Conservation (phyloP, 2,329 filamentous ascomycete genomes). For the Immersiporthe knoxdaviesiana region DNA sequence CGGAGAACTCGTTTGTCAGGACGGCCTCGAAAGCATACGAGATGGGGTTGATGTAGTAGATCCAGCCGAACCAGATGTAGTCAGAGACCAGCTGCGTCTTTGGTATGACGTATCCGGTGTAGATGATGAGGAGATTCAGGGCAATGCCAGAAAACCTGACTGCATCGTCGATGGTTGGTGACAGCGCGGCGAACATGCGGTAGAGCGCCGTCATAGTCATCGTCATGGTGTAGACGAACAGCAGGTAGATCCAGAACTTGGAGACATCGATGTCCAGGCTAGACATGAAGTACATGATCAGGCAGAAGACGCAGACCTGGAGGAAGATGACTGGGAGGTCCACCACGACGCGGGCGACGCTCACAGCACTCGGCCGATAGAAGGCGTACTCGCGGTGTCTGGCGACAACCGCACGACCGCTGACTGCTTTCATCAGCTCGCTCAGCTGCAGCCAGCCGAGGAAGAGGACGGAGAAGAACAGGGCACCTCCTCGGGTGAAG, state of each 20-base stretch:
- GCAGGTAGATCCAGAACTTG: constrained; percentile 67
- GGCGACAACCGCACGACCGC: constrained; percentile 64
- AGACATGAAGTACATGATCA: constrained; percentile 79
- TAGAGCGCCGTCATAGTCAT: constrained; percentile 63
- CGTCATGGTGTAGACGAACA: constrained; percentile 63
- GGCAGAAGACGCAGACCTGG: constrained; percentile 69
- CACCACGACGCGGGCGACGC: constrained; percentile 58
- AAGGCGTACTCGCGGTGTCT: constrained; percentile 54
- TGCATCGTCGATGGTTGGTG: constrained; percentile 64
- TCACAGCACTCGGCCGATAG: constrained; percentile 59
- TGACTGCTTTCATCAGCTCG: constrained; percentile 78
- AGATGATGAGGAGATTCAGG: constrained; percentile 66
- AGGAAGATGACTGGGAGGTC: constrained; percentile 66
- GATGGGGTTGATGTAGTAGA: constrained; percentile 54
- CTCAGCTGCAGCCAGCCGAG: constrained; percentile 70
- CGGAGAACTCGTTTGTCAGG: constrained; percentile 57
- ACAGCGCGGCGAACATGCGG: constrained; percentile 61
- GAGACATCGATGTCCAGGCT: constrained; percentile 68
- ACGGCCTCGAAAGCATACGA: constrained; percentile 68
- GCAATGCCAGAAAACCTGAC: constrained; percentile 60
- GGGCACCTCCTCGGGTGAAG: constrained; percentile 55
- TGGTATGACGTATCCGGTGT: constrained; percentile 67
- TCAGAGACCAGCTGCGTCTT: constrained; percentile 56
- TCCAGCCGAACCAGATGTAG: constrained; percentile 73
- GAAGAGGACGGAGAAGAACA: constrained; percentile 59